Conservation (phyloP, 495 filamentous ascomycete species). For the Penicillium parvum region DNA sequence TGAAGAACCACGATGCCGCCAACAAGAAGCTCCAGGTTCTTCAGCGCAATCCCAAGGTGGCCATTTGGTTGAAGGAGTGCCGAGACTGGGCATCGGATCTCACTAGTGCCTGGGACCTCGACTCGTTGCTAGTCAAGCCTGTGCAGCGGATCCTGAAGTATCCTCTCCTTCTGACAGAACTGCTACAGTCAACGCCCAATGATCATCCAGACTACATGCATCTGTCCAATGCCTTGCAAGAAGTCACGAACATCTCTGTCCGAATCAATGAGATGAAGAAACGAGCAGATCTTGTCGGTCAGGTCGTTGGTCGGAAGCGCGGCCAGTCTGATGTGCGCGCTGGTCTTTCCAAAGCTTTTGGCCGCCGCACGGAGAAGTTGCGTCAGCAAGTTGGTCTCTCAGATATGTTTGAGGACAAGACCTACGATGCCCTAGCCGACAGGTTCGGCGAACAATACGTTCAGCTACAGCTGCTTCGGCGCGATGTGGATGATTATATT, state of each 20-base stretch:
- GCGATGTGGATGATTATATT: constrained; percentile 86
- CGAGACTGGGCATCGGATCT: constrained; percentile 81
- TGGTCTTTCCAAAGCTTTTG: constrained; percentile 81
- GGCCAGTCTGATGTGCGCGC: constrained; percentile 85
- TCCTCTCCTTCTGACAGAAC: constrained; percentile 71
- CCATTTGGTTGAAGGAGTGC: constrained; percentile 90
- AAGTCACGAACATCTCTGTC: constrained; percentile 65
- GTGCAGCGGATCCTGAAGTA: constrained; percentile 91
- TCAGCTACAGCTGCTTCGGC: constrained; percentile 80
- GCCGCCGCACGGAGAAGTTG: constrained; percentile 75
- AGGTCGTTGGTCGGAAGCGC: constrained; percentile 79
- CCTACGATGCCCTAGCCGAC: constrained; percentile 70
- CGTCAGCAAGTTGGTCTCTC: constrained; percentile 63
- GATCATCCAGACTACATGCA: constrained; percentile 77
- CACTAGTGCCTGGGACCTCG: constrained; percentile 87
- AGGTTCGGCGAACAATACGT: constrained; percentile 84
- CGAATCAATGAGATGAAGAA: constrained; percentile 93
- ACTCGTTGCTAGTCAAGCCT: constrained; percentile 91
- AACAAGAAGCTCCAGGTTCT: constrained; percentile 71
- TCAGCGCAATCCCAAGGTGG: constrained; percentile 67
- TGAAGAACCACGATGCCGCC: constrained; percentile 81
- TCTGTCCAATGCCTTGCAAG: constrained; percentile 57
- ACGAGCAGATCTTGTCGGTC: constrained; percentile 80
- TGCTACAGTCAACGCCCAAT: constrained; percentile 71
- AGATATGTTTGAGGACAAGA: constrained; percentile 68